These are phyloP conservation scores for Yarrowia sp. DNA, from an alignment of 805 yeast species.

Conservation along the genomic window DNA sequence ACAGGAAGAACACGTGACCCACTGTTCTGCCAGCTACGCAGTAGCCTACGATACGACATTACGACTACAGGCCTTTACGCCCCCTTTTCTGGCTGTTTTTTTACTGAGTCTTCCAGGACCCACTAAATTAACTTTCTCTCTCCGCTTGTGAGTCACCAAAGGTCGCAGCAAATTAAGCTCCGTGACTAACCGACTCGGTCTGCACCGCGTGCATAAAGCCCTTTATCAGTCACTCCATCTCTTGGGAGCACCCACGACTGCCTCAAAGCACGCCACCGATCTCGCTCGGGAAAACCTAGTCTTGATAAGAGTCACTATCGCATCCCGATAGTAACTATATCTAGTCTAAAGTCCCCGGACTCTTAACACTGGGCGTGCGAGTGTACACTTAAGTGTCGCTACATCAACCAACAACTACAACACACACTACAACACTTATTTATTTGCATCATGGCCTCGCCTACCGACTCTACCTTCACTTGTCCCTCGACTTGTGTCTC, in stretches of 20 bases:
- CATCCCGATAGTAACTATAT: slow-evolving; percentile 25
- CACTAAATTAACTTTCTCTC: slow-evolving; percentile 10
- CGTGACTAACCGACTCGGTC: slow-evolving; percentile 27
- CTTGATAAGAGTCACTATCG: slow-evolving; percentile 27
- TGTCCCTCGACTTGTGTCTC: slow-evolving; percentile 24
- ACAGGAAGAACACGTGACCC: slow-evolving; percentile 26
- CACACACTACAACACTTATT: neutral
- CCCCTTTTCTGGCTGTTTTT: neutral
- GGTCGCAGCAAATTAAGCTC: neutral
- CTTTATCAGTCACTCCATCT: slow-evolving; percentile 13
- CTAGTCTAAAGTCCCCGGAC: slow-evolving; percentile 8
- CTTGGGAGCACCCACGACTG: neutral
- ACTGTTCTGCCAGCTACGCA: slow-evolving; percentile 21
- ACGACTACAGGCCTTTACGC: neutral
- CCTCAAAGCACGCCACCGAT: slow-evolving; percentile 25
- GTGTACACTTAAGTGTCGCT: neutral
- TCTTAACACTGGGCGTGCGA: neutral
- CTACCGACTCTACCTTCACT: slow-evolving; percentile 18
- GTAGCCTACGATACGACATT: neutral
- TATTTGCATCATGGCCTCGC: slow-evolving; percentile 22
- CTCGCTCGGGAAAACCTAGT: slow-evolving; percentile 27
- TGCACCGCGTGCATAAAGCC: slow-evolving; percentile 19
- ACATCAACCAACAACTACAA: neutral
- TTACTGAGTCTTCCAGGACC: neutral
- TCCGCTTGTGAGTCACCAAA: slow-evolving; percentile 15